Evolutionary conservation across 2,329 filamentous ascomycete species (phyloP), one percentile per base, ranked within the genome.

Genomic region (Drechslera avenae): DNA sequence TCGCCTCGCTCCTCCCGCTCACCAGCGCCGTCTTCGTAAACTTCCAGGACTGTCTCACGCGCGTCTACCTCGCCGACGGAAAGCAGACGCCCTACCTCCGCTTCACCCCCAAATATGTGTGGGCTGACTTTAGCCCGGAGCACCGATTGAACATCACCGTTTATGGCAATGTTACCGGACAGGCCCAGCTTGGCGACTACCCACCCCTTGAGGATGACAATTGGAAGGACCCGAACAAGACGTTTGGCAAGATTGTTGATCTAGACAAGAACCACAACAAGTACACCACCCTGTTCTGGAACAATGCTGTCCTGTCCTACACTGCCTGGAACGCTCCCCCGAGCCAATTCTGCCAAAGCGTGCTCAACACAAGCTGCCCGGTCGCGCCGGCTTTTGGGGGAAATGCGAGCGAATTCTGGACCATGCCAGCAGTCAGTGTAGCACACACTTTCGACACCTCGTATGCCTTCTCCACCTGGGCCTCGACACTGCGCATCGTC

Each of bases 91-190:
- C 77, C 30, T 82, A 82, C 55, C 81, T 97, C 26, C 91, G 97
- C 77, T 96, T 93, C 78, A 79, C 85, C 10, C 92, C 94, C 2
- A 73, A 87, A 30, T 86, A 83, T 61, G 83, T 94, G 50, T 86
- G 89, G 64, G 93, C 90, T 49, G 76, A 77, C 16, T 96, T 96
- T 12, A 76, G 82, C 56, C 71, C 82, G 4, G 80, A 77, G 42
- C 85, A 92, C 67, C 83, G 81, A 33, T 79, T 99, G 40, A 85
- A 83, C 56, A 78, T 97, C 47, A 94, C 86, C 1, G 83, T 96
- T 39, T 97, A 91, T 78, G 93, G 92, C 43, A 97, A 97, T 73
- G 91, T 97, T 23, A 89, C 87, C 7, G 94, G 94, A 39, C 84
- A 87, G 42, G 80, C 82, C 36, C 79, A 79, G 2, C 68, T 75